Conservation (phyloP, 495 filamentous ascomycete genomes). For the Trichoderma virens region DNA sequence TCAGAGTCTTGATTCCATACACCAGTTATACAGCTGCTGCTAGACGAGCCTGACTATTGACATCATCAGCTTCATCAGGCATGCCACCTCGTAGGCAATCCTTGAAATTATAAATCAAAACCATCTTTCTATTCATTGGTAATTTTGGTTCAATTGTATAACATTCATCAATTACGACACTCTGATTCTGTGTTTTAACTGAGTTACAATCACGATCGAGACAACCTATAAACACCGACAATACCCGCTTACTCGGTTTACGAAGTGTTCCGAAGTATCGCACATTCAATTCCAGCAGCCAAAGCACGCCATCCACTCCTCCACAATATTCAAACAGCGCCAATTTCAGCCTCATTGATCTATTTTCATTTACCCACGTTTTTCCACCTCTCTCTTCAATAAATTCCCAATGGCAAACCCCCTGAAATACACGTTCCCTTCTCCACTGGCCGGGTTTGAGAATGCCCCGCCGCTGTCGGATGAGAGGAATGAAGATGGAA, state of each 20-base stretch:
- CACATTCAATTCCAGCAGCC: neutral
- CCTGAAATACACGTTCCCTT: constrained; percentile 46
- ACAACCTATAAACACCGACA: neutral
- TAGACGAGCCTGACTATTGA: too few species aligned
- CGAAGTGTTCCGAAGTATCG: neutral
- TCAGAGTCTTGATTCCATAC: too few species aligned
- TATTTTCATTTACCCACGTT: neutral
- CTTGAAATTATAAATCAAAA: too few species aligned
- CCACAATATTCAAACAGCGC: neutral
- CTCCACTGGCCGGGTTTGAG: constrained; percentile 61
- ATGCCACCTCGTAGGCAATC: too few species aligned
- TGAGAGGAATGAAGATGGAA: constrained; percentile 59
- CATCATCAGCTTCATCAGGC: too few species aligned
- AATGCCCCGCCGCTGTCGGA: constrained; percentile 50
- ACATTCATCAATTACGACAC: neutral
- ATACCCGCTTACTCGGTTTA: neutral
- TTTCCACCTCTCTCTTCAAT: neutral
- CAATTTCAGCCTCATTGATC: neutral
- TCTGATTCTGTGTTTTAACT: neutral
- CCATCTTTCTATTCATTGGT: neutral
- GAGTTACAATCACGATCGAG: neutral
- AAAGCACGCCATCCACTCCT: neutral
- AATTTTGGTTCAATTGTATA: neutral
- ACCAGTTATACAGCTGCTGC: too few species aligned
- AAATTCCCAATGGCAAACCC: constrained; percentile 10